Base-by-base conservation (phyloP, 2,329 filamentous ascomycete genomes). In the Pseudocercospora cruenta region DNA sequence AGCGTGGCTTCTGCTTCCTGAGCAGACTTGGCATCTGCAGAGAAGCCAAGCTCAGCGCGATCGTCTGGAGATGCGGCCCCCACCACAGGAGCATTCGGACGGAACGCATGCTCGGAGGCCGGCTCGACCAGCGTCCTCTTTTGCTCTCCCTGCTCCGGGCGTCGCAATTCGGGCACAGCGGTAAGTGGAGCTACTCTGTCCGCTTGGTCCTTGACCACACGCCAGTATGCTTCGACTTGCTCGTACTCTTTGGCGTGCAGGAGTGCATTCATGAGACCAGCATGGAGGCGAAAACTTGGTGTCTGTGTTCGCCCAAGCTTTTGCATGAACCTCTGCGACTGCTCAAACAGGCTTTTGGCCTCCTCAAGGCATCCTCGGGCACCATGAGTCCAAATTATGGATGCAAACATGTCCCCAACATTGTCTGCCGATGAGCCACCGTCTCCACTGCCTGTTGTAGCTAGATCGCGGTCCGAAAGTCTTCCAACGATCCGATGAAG, bases 201-300 rank as follows among this genome's bases (percentile, higher is more conserved):
- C 1, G 85, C 86, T 67, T 84, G 83, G 4, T 81, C 72, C 63
- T 90, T 83, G 1, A 88, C 84, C 26, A 89, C 77, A 1, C 85
- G 71, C 92, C 93, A 97, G 59, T 87, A 88, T 54, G 84, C 78
- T 68, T 87, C 84, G 21, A 94, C 88, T 60, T 86, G 83, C 4
- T 85, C 80, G 70, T 87, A 85, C 22, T 88, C 83, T 45, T 82
- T 79, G 19, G 88, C 85, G 60, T 83, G 80, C 51, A 87, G 80
- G 73, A 91, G 85, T 0, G 87, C 84, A 22, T 84, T 80, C 90
- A 97, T 94, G 65, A 94, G 78, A 8, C 89, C 84, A 58, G 84
- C 83, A 22, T 91, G 79, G 62, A 94, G 79, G 16, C 68, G 69
- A 47, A 76, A 63, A 2, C 69, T 70, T 12, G 68, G 65, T 28